These are phyloP conservation scores for Craspedostauros australis DNA, from an alignment of 108 stramenopile species.

Conservation along the genomic window DNA sequence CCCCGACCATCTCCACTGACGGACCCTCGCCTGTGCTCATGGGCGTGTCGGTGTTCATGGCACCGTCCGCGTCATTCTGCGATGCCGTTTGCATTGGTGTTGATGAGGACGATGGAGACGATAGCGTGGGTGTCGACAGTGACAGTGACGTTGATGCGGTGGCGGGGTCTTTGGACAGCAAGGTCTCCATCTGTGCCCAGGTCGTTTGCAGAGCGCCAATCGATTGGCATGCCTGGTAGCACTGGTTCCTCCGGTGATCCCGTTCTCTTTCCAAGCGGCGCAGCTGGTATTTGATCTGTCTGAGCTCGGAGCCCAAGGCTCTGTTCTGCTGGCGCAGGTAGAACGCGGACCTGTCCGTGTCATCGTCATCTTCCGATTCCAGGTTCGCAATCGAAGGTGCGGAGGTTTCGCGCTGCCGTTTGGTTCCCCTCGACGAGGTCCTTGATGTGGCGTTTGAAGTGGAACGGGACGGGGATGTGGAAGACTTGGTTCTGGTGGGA, in stretches of 20 bases:
- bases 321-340: constrained; percentile 75
- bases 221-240: constrained; percentile 32
- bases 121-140: background rate
- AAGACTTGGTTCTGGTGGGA: background rate
- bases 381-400: constrained; percentile 12
- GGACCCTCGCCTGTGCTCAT: constrained; percentile 35
- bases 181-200: constrained; percentile 51
- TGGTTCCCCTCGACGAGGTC: background rate
- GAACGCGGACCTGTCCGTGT: constrained; percentile 44
- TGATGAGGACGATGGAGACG: background rate
- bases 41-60: constrained; percentile 5
- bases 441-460: background rate
- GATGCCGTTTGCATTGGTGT: background rate
- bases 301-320: constrained; percentile 66
- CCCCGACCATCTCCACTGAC: constrained; percentile 25
- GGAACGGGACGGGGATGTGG: background rate
- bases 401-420: background rate
- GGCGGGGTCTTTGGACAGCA: constrained; percentile 4
- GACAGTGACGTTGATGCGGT: background rate
- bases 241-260: constrained; percentile 53
- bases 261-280: constrained; percentile 57
- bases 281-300: constrained; percentile 44
- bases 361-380: constrained; percentile 48
- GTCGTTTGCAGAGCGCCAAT: constrained; percentile 30
- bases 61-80: background rate